Base-by-base conservation (phyloP, 768 basidiomycete genomes). In the Lyophyllum semitale region DNA sequence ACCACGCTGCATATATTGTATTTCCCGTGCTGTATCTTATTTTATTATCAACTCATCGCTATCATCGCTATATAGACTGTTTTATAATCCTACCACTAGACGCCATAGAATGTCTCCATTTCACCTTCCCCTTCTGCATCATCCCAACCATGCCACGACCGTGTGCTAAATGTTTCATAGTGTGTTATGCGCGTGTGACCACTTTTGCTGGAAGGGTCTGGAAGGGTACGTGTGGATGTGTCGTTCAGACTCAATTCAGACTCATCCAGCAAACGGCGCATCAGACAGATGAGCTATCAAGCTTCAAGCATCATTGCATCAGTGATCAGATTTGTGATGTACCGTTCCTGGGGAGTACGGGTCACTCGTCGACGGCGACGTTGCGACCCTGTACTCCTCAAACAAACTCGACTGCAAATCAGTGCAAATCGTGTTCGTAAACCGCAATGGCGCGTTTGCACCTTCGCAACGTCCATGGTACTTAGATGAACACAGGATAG, bases 311-410 rank as follows among this genome's bases (percentile, higher is more conserved):
- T 56, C 51, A 57, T 13, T 18, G 30, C 48, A 58, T 53, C 56
- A 60, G 15, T 54, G 53, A 59, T 62, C 26, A 62, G 33, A 56
- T 59, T 53, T 15, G 27, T 56, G 55, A 57, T 57, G 44, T n/a
- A 22, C 35, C 26, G 51, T 56, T 48, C 51, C 57, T 51, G 51
- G 33, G 20, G 7, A n/a, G n/a, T n/a, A n/a, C n/a, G n/a, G n/a
- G n/a, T n/a, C n/a, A n/a, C n/a, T n/a, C n/a, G 26, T 20, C 23
- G 32, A 25, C 20, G 32, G 12, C 9, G 26, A n/a, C n/a, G 25
- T 44, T 25, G 23, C 35, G 35, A 48, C 35, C 45, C 53, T 54
- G 46, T 13, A 54, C 20, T 48, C 17, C 26, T 30, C n/a, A n/a
- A n/a, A n/a, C n/a, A n/a, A n/a, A n/a, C n/a, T n/a, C n/a, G n/a